These are phyloP conservation scores for Macrotyloma uniflorum DNA, from an alignment of 306 rosid species.

Conservation along the genomic window DNA sequence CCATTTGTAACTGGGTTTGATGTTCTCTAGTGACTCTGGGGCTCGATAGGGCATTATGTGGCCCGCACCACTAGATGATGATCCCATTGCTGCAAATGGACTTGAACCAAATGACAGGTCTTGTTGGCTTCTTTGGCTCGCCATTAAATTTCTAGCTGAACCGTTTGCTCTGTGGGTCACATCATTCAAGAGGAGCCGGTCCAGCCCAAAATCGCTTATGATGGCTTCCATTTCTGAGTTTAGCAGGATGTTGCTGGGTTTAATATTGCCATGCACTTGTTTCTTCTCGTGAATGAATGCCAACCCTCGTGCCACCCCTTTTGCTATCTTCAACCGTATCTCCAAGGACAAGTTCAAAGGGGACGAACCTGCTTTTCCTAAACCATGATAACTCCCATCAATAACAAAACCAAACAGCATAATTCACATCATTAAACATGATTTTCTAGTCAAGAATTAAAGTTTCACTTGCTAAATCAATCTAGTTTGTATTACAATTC, in stretches of 20 bases:
- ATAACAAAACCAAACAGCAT: not conserved
- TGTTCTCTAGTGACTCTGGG: slow-evolving; percentile 70
- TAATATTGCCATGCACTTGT: slow-evolving; percentile 79
- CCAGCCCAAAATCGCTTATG: slow-evolving; percentile 75
- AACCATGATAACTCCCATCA: not conserved
- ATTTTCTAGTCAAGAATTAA: not conserved
- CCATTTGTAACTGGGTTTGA: slow-evolving; percentile 68
- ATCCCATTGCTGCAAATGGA: slow-evolving; percentile 36
- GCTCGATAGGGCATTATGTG: slow-evolving; percentile 60
- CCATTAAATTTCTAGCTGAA: slow-evolving; percentile 49
- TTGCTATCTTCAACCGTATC: slow-evolving; percentile 69
- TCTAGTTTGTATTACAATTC: no score
- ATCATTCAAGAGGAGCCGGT: slow-evolving; percentile 52
- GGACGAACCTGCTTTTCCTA: slow-evolving; percentile 69
- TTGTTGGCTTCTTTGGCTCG: slow-evolving; percentile 48
- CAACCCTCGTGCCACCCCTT: slow-evolving; percentile 77
- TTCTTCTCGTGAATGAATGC: slow-evolving; percentile 87
- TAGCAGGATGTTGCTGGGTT: slow-evolving; percentile 76
- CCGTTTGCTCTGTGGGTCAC: slow-evolving; percentile 41
- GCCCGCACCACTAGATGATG: slow-evolving; percentile 11
- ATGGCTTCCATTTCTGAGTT: slow-evolving; percentile 70
- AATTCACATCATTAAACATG: not conserved
- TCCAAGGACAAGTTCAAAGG: slow-evolving; percentile 62
- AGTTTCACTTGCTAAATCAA: no score
- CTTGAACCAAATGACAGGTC: slow-evolving; percentile 43